Evolutionary conservation across 2,329 filamentous ascomycete genomes (phyloP).

Genomic region (Elsinoe ampelina): DNA sequence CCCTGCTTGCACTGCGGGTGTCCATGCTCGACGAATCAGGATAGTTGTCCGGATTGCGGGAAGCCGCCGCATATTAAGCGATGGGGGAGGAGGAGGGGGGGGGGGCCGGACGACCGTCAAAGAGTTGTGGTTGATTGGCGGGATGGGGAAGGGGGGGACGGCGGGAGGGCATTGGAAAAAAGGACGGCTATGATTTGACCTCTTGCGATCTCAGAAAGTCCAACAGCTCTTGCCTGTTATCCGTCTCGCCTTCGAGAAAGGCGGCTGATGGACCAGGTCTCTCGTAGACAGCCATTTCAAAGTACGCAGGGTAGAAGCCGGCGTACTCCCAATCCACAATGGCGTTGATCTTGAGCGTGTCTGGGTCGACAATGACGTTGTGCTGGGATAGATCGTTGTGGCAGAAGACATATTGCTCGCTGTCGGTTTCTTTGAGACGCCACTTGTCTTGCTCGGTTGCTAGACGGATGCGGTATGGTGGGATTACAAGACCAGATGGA

Average conservation of each 20-base stretch:
- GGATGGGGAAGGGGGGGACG: too few species aligned
- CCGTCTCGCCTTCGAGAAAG: conserved; percentile 11
- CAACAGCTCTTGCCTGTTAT: conserved; percentile 6
- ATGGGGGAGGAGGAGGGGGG: neutral
- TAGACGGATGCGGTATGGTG: conserved; percentile 14
- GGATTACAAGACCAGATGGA: conserved; percentile 16
- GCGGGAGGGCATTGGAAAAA: too few species aligned
- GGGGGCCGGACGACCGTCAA: neutral
- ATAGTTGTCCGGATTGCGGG: neutral
- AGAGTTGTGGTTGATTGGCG: neutral
- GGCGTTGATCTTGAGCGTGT: conserved; percentile 27
- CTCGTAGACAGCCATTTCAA: conserved; percentile 21
- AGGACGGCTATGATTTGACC: too few species aligned
- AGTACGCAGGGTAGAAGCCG: conserved; percentile 29
- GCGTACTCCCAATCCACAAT: conserved; percentile 35
- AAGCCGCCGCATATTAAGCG: neutral
- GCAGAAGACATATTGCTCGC: conserved; percentile 21
- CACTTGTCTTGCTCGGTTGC: conserved; percentile 11
- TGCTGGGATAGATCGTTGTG: conserved; percentile 24
- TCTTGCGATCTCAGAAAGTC: neutral
- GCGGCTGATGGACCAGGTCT: conserved; percentile 14
- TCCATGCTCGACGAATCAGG: neutral
- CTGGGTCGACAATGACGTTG: conserved; percentile 25
- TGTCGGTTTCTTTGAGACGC: conserved; percentile 6
- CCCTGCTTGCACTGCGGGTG: neutral